These are phyloP conservation scores for Cladorrhinum samala DNA, from an alignment of 495 filamentous ascomycete species.

Conservation along the genomic window DNA sequence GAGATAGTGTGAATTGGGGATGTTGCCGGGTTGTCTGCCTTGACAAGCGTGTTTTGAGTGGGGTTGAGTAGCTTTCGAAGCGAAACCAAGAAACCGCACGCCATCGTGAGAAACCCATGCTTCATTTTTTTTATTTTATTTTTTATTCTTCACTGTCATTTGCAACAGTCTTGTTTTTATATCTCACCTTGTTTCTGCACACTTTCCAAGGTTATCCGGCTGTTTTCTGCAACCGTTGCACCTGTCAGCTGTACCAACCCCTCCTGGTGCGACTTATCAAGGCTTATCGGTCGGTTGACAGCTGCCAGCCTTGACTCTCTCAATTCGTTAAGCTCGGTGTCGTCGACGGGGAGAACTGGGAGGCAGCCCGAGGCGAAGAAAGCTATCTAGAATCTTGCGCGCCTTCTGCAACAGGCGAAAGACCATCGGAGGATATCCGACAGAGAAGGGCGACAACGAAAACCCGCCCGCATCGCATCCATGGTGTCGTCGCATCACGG, in stretches of 20 bases:
- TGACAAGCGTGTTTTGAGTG: not conserved
- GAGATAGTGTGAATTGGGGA: not conserved
- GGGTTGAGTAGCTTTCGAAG: not conserved
- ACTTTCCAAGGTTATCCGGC: not conserved
- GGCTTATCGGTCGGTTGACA: conserved; percentile 17
- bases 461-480: no score
- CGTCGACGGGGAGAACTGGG: not conserved
- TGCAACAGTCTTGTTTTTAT: not conserved
- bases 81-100: not conserved
- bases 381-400: not conserved
- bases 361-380: conserved; percentile 18
- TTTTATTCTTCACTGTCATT: conserved; percentile 2
- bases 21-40: not conserved
- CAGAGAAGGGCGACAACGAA: no score
- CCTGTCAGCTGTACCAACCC: conserved; percentile 5
- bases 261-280: conserved; percentile 9
- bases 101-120: not conserved
- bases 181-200: not conserved
- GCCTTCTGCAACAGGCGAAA: no score
- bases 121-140: conserved; percentile 2
- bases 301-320: conserved; percentile 15
- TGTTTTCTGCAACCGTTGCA: not conserved
- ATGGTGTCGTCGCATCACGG: conserved; percentile 66
- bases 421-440: no score
- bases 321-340: conserved; percentile 1